Evolutionary conservation across 768 basidiomycete genomes (phyloP).

Genomic region (Mycena venus): DNA sequence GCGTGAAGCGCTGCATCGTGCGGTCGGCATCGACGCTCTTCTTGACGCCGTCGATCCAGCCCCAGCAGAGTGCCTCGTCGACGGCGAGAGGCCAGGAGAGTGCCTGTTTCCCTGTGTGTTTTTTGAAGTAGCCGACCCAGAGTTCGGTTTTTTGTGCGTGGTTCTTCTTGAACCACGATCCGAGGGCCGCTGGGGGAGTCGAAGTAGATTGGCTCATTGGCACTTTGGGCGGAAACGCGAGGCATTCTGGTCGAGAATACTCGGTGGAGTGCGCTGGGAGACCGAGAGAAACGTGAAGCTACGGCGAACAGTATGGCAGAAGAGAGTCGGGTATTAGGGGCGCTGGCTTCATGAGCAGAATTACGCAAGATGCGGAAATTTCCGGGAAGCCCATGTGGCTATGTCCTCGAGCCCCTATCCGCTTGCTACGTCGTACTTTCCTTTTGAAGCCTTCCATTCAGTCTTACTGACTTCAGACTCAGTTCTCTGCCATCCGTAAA

Average conservation of each 20-base stretch:
- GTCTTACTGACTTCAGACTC: too few species aligned
- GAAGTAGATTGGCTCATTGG: conserved; percentile 2
- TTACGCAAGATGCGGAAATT: too few species aligned
- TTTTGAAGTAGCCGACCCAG: conserved; percentile 18
- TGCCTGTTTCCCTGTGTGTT: conserved; percentile 16
- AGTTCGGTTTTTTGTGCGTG: neutral
- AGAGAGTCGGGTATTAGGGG: too few species aligned
- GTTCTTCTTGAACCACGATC: neutral
- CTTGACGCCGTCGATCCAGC: conserved; percentile 20
- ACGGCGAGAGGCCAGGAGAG: conserved; percentile 3
- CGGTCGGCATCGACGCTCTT: conserved; percentile 22
- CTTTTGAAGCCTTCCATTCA: too few species aligned
- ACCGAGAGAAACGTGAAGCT: neutral
- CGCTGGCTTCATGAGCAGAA: too few species aligned
- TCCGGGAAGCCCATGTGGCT: too few species aligned
- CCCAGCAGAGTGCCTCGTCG: conserved; percentile 27
- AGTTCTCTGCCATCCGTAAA: too few species aligned
- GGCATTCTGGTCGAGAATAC: neutral
- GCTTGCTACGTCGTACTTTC: too few species aligned
- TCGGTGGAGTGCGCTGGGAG: too few species aligned
- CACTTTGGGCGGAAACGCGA: neutral
- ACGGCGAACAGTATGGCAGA: too few species aligned
- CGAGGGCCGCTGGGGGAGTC: neutral
- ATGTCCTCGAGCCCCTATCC: too few species aligned
- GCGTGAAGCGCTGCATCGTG: conserved; percentile 23